Evolutionary conservation across 2,329 filamentous ascomycete species (phyloP), one percentile per base, ranked within the genome.

Genomic region (Cordyceps tenuipes): DNA sequence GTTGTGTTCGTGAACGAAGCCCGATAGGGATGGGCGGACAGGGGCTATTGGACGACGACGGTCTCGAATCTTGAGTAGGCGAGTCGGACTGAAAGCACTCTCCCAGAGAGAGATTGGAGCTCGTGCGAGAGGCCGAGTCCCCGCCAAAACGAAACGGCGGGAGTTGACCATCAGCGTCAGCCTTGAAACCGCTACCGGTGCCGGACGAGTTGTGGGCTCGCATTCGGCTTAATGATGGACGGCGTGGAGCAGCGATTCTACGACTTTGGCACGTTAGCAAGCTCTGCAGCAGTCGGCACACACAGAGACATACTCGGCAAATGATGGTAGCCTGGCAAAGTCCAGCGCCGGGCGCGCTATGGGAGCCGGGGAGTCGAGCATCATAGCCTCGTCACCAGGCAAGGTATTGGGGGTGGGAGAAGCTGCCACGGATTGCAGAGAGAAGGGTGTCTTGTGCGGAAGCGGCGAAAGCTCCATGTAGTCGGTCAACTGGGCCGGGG

Each of bases 381-480:
- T 76, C 72, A 80, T 80, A 31, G 76, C 77, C 61, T 81, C 75
- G 31, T 75, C 70, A 62, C 71, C 73, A 61, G 78, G 75, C 17
- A 76, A 78, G 64, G 67, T 72, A 62, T 82, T 80, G 9, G 88
- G 88, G 1, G 87, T 88, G 1, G 91, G 90, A 34, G 90, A 92
- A 34, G 84, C 82, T 58, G 90, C 74, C 64, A 88, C 85, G 63
- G 89, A 78, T 65, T 88, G 81, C 34, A 79, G 72, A 74, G 80
- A 75, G 68, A 85, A 91, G 13, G 88, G 82, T 34, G 82, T 78
- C 78, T 96, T 97, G 78, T 96, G 91, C 62, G 91, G 92, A 46
- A 97, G 76, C 44, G 94, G 93, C 49, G 93, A 97, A 73, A 97
- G 86, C 69, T 97, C 92, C 91, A 97, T 96, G 60, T 85, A 80